Evolutionary conservation across 192 early-diverging fungal species (phyloP).

Genomic region (Rhizophagus clarus): DNA sequence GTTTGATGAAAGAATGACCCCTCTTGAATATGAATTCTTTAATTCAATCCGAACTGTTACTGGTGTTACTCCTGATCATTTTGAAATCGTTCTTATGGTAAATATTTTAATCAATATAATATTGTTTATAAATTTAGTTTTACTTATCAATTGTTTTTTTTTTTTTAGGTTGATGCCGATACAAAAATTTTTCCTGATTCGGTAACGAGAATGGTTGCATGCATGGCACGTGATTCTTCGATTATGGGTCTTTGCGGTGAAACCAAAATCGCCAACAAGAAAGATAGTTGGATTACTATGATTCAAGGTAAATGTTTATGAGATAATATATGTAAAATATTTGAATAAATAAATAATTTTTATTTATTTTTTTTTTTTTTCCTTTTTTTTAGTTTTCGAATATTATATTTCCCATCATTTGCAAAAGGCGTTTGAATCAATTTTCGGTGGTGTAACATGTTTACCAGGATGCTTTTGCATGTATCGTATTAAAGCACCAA

Average conservation of each 20-base stretch:
- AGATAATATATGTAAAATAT: neutral
- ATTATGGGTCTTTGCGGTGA: constrained; percentile 81
- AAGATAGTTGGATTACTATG: constrained; percentile 75
- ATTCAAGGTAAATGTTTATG: constrained; percentile 65
- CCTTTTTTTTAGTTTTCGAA: constrained; percentile 65
- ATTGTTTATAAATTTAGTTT: neutral
- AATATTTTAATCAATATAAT: neutral
- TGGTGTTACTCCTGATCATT: constrained; percentile 72
- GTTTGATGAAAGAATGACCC: constrained; percentile 87
- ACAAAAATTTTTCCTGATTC: constrained; percentile 82
- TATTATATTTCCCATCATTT: constrained; percentile 87
- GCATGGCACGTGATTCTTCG: constrained; percentile 70
- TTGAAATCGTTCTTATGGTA: constrained; percentile 77
- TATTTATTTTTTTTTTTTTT: constrained; percentile 17
- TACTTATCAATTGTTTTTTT: neutral
- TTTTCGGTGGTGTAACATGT: constrained; percentile 85
- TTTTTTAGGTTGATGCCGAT: constrained; percentile 77
- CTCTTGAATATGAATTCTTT: constrained; percentile 81
- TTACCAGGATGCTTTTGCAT: constrained; percentile 86
- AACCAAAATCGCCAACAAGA: constrained; percentile 83
- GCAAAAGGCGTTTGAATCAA: constrained; percentile 81
- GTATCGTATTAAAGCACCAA: constrained; percentile 85
- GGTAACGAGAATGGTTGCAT: constrained; percentile 67
- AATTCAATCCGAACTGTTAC: constrained; percentile 73
- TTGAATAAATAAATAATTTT: neutral